Evolutionary conservation across 2,329 filamentous ascomycete genomes (phyloP), one percentile per base, ranked within the genome.

Genomic region (Pseudogymnoascus sp.): DNA sequence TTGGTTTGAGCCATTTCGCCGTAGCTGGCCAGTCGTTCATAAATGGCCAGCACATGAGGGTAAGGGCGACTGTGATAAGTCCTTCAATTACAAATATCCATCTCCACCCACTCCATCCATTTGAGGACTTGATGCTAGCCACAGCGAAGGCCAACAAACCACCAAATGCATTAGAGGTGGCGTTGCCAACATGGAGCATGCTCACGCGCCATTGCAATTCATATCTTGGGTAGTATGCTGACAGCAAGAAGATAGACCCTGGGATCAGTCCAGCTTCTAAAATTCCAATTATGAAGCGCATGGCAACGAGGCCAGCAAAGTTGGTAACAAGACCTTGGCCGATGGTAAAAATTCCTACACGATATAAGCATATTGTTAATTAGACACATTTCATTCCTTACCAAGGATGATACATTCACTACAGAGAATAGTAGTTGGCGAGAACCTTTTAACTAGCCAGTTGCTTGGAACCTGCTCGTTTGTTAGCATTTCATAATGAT

Each of bases 1-100:
- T 70, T 2, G 73, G 67, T 4, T 72, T 77, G 8, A 83, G 74
- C 72, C 81, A 83, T 3, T 73, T 75, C 37, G 79, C 78, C n/a
- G 74, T 77, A n/a, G 76, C 73, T 0, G 81, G 81, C 68, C 79
- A 81, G 71, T 84, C 4, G 13, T 51, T 51, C 45, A 51, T 51
- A 51, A 43, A 77, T 78, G 13, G 83, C 79, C 65, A 82, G 73
- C 71, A 77, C 78, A 63, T 74, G 73, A 6, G 68, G 23, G 45
- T 65, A 23, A 69, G 63, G 5, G 63, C 65, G 2, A 69, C 64
- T 1, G 71, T 73, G 14, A 73, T 64, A 7, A 65, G 65, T 7
- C 63, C 72, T 60, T 77, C 75, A 19, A 76, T 71, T n/a, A 76
- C 74, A 36, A 76, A 76, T 13, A 74, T 75, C 73, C 69, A 72